These are phyloP conservation scores for Plectosphaerella sp. DNA, from an alignment of 2,329 filamentous ascomycete genomes.

Conservation along the genomic window DNA sequence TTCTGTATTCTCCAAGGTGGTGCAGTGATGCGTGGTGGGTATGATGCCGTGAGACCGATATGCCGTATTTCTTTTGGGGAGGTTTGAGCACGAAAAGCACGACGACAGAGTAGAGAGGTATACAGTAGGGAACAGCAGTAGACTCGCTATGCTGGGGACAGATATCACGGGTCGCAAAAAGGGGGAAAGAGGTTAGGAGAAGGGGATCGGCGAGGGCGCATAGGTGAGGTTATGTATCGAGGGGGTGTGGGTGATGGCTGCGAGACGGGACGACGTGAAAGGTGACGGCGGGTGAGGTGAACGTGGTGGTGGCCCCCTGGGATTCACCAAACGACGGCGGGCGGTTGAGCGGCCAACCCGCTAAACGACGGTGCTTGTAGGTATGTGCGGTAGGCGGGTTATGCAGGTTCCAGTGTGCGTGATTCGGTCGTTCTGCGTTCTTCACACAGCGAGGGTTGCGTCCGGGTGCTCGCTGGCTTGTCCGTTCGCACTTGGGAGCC, in stretches of 20 bases:
- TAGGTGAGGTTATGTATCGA: slow-evolving; percentile 44
- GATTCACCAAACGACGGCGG: background rate
- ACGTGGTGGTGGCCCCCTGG: background rate
- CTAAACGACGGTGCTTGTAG: background rate
- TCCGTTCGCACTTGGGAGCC: background rate
- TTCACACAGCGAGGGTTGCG: background rate
- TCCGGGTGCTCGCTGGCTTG: background rate
- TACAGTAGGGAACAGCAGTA: slow-evolving; percentile 19
- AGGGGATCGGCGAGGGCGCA: slow-evolving; percentile 34
- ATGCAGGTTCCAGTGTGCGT: slow-evolving; percentile 5
- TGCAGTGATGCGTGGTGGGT: slow-evolving; percentile 18
- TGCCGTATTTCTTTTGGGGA: background rate
- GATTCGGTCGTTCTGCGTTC: slow-evolving; percentile 1
- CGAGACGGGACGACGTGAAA: slow-evolving; percentile 1
- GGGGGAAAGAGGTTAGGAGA: slow-evolving; percentile 23
- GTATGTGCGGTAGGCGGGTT: background rate
- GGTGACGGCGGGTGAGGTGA: background rate
- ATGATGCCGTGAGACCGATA: slow-evolving; percentile 6
- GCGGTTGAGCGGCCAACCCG: background rate
- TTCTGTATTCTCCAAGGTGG: background rate
- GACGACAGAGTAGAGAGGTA: background rate
- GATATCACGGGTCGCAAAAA: slow-evolving; percentile 34
- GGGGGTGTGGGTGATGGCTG: slow-evolving; percentile 4
- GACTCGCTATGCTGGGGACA: slow-evolving; percentile 26
- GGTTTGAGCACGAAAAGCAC: background rate